phyloP scores from a whole-genome alignment of 2,329 filamentous ascomycete genomes.

The Coniochaeta sp. region DNA sequence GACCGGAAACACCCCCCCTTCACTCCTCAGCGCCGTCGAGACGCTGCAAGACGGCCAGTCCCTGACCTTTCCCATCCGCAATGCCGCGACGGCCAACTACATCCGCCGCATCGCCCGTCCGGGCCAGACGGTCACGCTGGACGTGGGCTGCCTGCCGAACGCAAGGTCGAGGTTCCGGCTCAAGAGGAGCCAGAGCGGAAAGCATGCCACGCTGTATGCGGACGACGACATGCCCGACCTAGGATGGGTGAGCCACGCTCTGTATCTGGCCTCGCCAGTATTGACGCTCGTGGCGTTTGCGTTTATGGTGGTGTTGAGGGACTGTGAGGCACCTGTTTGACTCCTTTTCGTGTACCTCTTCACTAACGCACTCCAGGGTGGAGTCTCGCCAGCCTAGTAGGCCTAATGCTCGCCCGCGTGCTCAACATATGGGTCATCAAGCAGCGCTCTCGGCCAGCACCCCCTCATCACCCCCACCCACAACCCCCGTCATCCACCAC shows the following conservation, averaged over 20 bases:
- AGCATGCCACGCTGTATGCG: conserved; percentile 10
- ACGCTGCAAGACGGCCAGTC: conserved; percentile 17
- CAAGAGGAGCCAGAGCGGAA: conserved; percentile 15
- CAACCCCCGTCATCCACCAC: background rate
- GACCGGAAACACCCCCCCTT: conserved; percentile 20
- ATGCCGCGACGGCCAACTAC: conserved; percentile 45
- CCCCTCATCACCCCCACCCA: conserved; percentile 9
- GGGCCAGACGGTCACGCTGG: conserved; percentile 47
- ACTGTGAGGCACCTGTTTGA: conserved; percentile 24
- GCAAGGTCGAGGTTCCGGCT: conserved; percentile 16
- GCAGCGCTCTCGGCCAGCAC: conserved; percentile 27
- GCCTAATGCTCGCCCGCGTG: conserved; percentile 45
- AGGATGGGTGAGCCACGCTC: conserved; percentile 38
- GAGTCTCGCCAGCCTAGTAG: conserved; percentile 36
- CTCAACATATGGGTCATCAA: conserved; percentile 51
- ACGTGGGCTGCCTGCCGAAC: conserved; percentile 45
- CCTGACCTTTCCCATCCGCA: conserved; percentile 30
- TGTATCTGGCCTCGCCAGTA: conserved; percentile 39
- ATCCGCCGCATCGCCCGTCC: conserved; percentile 47
- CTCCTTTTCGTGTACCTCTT: background rate
- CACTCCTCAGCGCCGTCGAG: conserved; percentile 32
- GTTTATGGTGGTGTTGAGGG: conserved; percentile 37
- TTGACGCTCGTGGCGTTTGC: conserved; percentile 35
- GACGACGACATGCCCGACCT: conserved; percentile 22
- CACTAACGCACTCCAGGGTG: conserved; percentile 26